Conservation (phyloP, 441 rosid species). For the Populus hybrid region DNA sequence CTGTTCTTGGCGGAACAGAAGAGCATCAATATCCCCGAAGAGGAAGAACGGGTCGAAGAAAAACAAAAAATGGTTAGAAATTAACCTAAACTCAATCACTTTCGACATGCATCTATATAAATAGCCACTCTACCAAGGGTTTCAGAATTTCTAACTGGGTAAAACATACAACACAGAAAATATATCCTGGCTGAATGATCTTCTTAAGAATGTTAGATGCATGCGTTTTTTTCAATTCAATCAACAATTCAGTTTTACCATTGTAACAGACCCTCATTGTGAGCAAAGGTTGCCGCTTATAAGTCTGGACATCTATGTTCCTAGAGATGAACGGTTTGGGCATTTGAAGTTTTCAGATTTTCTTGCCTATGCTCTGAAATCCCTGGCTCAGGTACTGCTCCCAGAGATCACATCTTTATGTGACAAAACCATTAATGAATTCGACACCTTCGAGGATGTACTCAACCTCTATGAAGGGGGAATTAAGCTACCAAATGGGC, state of each 20-base stretch:
- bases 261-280: slow-evolving; percentile 43
- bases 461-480: slow-evolving; percentile 67
- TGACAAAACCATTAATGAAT: slow-evolving; percentile 77
- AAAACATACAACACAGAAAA: neutral
- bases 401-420: slow-evolving; percentile 65
- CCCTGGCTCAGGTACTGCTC: slow-evolving; percentile 53
- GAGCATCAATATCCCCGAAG: slow-evolving; percentile 77
- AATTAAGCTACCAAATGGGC: slow-evolving; percentile 35
- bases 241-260: slow-evolving; percentile 6
- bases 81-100: neutral
- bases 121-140: neutral
- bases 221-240: slow-evolving; percentile 1
- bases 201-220: neutral
- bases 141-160: neutral
- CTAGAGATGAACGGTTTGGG: slow-evolving; percentile 79
- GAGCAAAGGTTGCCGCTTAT: slow-evolving; percentile 74
- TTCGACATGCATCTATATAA: neutral
- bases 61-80: slow-evolving; percentile 51
- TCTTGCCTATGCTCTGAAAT: slow-evolving; percentile 71
- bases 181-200: neutral
- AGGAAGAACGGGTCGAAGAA: slow-evolving; percentile 75
- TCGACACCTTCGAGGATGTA: slow-evolving; percentile 67
- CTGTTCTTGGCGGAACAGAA: slow-evolving; percentile 69
- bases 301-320: slow-evolving; percentile 70
- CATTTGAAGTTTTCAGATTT: slow-evolving; percentile 79